Evolutionary conservation across 1,139 yeast species (phyloP).

Genomic region (Debaryomyces sp.): DNA sequence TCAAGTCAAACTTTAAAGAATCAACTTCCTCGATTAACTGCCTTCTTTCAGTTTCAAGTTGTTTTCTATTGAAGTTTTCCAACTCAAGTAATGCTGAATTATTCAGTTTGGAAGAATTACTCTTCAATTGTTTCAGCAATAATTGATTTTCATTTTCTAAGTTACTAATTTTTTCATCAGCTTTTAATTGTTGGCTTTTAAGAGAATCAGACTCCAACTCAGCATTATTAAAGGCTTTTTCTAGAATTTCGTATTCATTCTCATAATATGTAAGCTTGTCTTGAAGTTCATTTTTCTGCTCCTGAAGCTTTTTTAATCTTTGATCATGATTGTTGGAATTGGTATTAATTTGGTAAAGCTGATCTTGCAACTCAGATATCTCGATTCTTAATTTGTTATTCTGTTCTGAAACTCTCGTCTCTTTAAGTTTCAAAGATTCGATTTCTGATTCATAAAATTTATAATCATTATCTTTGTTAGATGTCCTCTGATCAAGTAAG

Average conservation of each 20-base stretch:
- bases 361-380: constrained; percentile 22
- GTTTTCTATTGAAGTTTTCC: constrained; percentile 22
- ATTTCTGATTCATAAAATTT: constrained; percentile 22
- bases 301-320: constrained; percentile 12
- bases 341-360: constrained; percentile 19
- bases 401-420: constrained; percentile 17
- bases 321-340: constrained; percentile 16
- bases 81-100: constrained; percentile 26
- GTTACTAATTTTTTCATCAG: constrained; percentile 14
- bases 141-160: constrained; percentile 22
- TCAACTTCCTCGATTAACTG: constrained; percentile 19
- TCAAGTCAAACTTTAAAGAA: constrained; percentile 19
- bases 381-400: constrained; percentile 24
- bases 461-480: constrained; percentile 9
- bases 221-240: constrained; percentile 20
- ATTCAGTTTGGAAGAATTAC: constrained; percentile 13
- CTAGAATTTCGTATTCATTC: constrained; percentile 26
- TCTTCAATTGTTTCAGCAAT: constrained; percentile 14
- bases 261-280: constrained; percentile 31
- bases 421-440: constrained; percentile 21
- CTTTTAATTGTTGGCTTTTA: constrained; percentile 13
- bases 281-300: constrained; percentile 23
- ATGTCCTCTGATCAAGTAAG: constrained; percentile 18
- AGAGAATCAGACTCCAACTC: constrained; percentile 18
- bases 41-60: constrained; percentile 22